Evolutionary conservation across 768 basidiomycete genomes (phyloP).

Genomic region (Termitomyces eurrhizus): DNA sequence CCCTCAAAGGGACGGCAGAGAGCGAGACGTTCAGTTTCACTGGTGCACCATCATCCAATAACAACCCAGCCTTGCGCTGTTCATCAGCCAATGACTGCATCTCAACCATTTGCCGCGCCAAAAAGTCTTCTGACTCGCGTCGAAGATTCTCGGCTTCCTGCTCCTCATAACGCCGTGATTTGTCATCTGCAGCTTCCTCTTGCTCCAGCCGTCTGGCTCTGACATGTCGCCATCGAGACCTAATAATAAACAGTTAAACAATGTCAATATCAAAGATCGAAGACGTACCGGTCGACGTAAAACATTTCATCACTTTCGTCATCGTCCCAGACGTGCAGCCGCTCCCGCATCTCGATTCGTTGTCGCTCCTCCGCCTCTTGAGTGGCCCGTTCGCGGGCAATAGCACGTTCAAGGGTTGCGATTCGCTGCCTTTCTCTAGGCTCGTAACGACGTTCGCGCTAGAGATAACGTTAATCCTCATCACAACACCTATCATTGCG

Average conservation of each 20-base stretch:
- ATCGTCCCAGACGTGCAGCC: constrained; percentile 87
- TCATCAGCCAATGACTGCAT: constrained; percentile 90
- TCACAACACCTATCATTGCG: background rate
- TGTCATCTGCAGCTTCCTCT: constrained; percentile 82
- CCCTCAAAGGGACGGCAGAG: constrained; percentile 43
- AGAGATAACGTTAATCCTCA: background rate
- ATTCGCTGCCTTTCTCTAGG: constrained; percentile 83
- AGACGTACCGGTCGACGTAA: constrained; percentile 80
- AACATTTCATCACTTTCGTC: constrained; percentile 92
- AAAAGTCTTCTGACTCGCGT: constrained; percentile 89
- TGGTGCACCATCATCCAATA: constrained; percentile 89
- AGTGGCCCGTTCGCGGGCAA: constrained; percentile 65
- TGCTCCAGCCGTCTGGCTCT: constrained; percentile 66
- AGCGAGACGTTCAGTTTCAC: constrained; percentile 82
- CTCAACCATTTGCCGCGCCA: constrained; percentile 93
- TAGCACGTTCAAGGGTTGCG: constrained; percentile 68
- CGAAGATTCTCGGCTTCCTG: constrained; percentile 85
- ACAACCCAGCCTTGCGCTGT: constrained; percentile 85
- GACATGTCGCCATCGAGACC: constrained; percentile 82
- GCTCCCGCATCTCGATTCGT: constrained; percentile 71
- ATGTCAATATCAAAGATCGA: background rate
- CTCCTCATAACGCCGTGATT: constrained; percentile 78
- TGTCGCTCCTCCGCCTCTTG: constrained; percentile 80
- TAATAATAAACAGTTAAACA: constrained; percentile 22
- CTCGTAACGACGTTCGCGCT: constrained; percentile 96